Evolutionary conservation across 345 rosid genomes (phyloP).

Genomic region (Hirschfeldia incana): DNA sequence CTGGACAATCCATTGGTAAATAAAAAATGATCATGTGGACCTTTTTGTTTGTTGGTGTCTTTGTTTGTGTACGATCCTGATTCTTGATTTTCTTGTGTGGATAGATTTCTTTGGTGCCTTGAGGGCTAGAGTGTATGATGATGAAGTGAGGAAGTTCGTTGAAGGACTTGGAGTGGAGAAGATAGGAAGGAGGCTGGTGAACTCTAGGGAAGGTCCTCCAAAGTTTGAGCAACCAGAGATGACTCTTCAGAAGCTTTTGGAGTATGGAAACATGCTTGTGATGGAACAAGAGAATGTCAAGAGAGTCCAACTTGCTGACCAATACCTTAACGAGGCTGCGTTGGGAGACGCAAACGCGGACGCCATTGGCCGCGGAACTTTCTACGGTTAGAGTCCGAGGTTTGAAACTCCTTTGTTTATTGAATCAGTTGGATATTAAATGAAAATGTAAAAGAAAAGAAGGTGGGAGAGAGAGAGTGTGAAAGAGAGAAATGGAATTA

Average conservation of each 20-base stretch:
- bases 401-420: slow-evolving; percentile 19
- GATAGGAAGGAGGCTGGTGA: slow-evolving; percentile 85
- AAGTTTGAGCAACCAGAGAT: slow-evolving; percentile 77
- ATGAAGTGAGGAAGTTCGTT: slow-evolving; percentile 94
- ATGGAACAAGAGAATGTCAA: slow-evolving; percentile 91
- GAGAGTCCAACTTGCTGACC: slow-evolving; percentile 95
- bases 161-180: slow-evolving; percentile 55
- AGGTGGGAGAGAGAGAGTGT: neutral
- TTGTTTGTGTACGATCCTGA: neutral
- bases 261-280: slow-evolving; percentile 87
- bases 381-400: slow-evolving; percentile 62
- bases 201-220: slow-evolving; percentile 84
- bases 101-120: slow-evolving; percentile 94
- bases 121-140: slow-evolving; percentile 95
- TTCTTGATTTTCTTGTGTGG: neutral
- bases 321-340: slow-evolving; percentile 79
- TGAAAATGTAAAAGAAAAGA: neutral
- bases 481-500: neutral
- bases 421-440: neutral
- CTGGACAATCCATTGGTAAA: slow-evolving; percentile 92
- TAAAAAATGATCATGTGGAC: neutral
- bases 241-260: slow-evolving; percentile 69
- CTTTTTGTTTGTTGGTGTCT: neutral
- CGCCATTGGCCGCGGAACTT: slow-evolving; percentile 62
- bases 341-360: slow-evolving; percentile 88